Evolutionary conservation across 2,329 filamentous ascomycete species (phyloP).

Genomic region (Waltergamsia citrina): DNA sequence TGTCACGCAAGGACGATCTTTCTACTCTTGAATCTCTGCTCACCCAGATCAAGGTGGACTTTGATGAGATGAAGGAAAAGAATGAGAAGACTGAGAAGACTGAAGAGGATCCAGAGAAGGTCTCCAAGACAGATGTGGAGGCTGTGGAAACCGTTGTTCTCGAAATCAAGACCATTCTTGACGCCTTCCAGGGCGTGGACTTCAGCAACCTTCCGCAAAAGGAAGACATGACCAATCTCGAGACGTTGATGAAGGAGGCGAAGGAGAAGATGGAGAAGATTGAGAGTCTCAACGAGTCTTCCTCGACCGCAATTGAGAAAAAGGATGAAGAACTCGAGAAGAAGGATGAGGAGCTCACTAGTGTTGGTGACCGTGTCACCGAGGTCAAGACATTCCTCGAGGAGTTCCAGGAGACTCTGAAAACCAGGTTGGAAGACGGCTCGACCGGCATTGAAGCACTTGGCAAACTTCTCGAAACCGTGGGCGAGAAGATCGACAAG

Average conservation of each 20-base stretch:
- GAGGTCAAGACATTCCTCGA: conserved; percentile 72
- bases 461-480: conserved; percentile 56
- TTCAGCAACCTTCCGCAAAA: conserved; percentile 54
- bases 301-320: conserved; percentile 65
- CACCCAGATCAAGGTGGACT: conserved; percentile 62
- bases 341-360: conserved; percentile 28
- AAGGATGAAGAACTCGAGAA: conserved; percentile 5
- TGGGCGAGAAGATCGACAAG: conserved; percentile 52
- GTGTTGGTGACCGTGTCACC: conserved; percentile 66
- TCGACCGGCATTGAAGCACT: conserved; percentile 63
- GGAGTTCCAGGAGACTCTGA: conserved; percentile 68
- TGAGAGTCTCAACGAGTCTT: conserved; percentile 60
- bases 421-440: conserved; percentile 68
- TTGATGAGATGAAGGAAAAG: conserved; percentile 64
- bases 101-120: conserved; percentile 34
- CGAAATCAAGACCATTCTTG: conserved; percentile 75
- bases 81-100: conserved; percentile 43
- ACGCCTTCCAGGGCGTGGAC: conserved; percentile 19
- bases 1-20: conserved; percentile 72
- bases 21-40: conserved; percentile 67
- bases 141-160: conserved; percentile 71
- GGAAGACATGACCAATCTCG: conserved; percentile 60
- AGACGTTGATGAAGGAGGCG: conserved; percentile 69
- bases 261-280: conserved; percentile 63
- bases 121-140: conserved; percentile 76